Conservation (phyloP, 805 yeast species). For the Starmerella vaccinii region DNA sequence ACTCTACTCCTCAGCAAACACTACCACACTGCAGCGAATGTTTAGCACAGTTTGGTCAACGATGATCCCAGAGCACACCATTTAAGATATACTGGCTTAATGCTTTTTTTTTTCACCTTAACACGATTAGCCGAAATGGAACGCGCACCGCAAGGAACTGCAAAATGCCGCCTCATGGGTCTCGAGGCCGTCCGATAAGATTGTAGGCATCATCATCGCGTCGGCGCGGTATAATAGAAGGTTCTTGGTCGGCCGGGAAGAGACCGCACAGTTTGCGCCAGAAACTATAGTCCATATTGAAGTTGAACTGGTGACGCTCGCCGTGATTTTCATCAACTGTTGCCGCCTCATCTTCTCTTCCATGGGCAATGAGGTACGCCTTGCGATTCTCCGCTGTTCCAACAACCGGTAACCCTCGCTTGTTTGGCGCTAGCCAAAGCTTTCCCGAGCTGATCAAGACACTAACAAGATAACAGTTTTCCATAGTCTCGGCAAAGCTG, state of each 20-base stretch:
- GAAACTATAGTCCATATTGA: constrained; percentile 7
- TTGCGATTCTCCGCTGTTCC: constrained; percentile 7
- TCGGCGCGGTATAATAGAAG: constrained; percentile 5
- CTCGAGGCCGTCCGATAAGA: too few species aligned
- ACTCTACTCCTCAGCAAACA: too few species aligned
- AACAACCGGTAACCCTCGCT: constrained; percentile 13
- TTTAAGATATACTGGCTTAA: too few species aligned
- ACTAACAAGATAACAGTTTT: constrained; percentile 14
- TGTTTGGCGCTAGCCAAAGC: constrained; percentile 12
- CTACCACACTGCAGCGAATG: too few species aligned
- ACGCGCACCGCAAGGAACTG: too few species aligned
- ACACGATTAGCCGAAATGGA: too few species aligned
- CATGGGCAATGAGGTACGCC: neutral
- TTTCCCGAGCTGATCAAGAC: constrained; percentile 9
- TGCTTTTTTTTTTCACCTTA: too few species aligned
- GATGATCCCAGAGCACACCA: too few species aligned
- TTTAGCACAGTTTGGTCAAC: too few species aligned
- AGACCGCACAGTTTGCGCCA: neutral
- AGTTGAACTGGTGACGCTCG: constrained; percentile 13
- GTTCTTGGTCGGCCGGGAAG: neutral
- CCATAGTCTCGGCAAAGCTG: constrained; percentile 15
- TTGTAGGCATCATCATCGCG: neutral
- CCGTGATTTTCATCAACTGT: neutral
- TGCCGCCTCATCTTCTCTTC: neutral
- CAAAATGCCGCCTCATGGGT: too few species aligned